These are phyloP conservation scores for Zygosaccharomyces siamensis DNA, from an alignment of 805 yeast species.

Conservation along the genomic window DNA sequence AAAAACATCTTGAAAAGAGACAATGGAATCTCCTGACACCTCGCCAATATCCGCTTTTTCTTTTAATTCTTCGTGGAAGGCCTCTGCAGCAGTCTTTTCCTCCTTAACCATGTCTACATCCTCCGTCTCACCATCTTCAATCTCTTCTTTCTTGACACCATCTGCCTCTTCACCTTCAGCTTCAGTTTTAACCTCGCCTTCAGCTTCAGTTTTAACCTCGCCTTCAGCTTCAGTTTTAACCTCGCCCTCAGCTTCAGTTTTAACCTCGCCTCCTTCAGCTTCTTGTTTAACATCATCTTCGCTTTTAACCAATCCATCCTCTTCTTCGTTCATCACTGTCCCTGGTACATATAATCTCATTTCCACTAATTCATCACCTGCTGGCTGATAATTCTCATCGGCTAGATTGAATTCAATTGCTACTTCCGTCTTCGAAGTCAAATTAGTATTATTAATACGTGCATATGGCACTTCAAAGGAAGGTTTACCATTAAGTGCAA, in stretches of 20 bases:
- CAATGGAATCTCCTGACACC: slow-evolving; percentile 91
- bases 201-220: slow-evolving; percentile 21
- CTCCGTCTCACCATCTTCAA: slow-evolving; percentile 33
- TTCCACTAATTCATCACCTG: slow-evolving; percentile 96
- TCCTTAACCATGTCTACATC: slow-evolving; percentile 22
- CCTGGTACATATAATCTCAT: slow-evolving; percentile 93
- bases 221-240: slow-evolving; percentile 34
- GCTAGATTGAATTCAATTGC: slow-evolving; percentile 76
- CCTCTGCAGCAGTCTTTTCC: slow-evolving; percentile 65
- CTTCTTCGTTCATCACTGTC: slow-evolving; percentile 43
- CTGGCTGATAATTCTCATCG: slow-evolving; percentile 50
- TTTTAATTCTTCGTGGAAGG: slow-evolving; percentile 84
- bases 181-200: slow-evolving; percentile 28
- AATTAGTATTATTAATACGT: slow-evolving; percentile 74
- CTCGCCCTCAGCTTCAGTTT: slow-evolving; percentile 11
- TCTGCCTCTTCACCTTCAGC: slow-evolving; percentile 24
- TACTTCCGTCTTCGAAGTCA: slow-evolving; percentile 90
- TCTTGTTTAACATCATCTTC: slow-evolving; percentile 17
- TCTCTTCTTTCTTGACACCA: slow-evolving; percentile 13
- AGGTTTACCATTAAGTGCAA: slow-evolving; percentile 82
- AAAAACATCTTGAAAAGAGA: slow-evolving; percentile 82
- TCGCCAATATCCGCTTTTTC: slow-evolving; percentile 93
- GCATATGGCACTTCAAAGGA: slow-evolving; percentile 85
- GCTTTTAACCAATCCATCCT: slow-evolving; percentile 20
- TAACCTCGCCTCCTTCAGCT: slow-evolving; percentile 19